Evolutionary conservation across 306 rosid genomes (phyloP).

Genomic region (Rosa chinensis): DNA sequence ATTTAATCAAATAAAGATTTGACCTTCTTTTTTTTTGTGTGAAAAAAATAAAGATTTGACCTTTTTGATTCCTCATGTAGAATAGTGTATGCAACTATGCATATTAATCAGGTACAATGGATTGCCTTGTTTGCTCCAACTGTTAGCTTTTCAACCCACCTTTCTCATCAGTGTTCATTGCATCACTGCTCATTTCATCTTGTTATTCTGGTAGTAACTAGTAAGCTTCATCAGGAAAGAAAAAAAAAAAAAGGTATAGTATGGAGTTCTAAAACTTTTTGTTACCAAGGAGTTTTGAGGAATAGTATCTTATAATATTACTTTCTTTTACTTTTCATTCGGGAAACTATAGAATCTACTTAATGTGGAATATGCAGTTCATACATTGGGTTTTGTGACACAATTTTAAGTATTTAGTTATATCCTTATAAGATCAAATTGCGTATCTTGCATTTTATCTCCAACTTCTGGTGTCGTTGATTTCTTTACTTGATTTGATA

Average conservation of each 20-base stretch:
- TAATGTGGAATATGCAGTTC: background rate
- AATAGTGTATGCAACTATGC: no score
- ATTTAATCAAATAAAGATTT: conserved; percentile 4
- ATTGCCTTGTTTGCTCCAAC: background rate
- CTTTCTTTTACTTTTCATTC: background rate
- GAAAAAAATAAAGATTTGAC: background rate
- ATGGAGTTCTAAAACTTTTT: no score
- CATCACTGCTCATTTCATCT: background rate
- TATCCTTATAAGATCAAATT: background rate
- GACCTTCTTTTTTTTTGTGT: background rate
- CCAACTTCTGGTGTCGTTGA: background rate
- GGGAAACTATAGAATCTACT: background rate
- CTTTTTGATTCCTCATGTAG: background rate
- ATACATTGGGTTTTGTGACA: background rate
- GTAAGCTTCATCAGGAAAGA: no score
- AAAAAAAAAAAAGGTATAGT: no score
- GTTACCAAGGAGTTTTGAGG: no score
- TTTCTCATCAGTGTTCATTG: background rate
- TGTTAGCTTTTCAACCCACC: background rate
- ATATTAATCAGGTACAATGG: no score
- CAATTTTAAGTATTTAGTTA: background rate
- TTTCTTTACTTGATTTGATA: conserved; percentile 9
- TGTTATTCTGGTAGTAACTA: background rate
- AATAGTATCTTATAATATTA: background rate
- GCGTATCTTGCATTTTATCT: background rate